Evolutionary conservation across 2,329 filamentous ascomycete species (phyloP).

Genomic region (Chrysosphaeria jannelii): DNA sequence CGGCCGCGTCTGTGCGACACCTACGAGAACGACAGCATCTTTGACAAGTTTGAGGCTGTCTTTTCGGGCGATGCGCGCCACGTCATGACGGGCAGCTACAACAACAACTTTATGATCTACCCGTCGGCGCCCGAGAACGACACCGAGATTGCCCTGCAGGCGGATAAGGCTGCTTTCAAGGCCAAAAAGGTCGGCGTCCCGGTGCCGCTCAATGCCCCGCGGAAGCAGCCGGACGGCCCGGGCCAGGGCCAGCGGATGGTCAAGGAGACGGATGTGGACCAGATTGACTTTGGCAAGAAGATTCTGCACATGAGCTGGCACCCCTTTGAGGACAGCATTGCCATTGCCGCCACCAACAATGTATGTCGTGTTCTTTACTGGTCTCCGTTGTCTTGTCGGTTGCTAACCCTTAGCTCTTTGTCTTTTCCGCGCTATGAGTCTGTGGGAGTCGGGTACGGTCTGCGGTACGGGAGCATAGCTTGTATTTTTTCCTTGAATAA

Average conservation of each 20-base stretch:
- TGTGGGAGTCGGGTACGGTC: too few relatives aligned
- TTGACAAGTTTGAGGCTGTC: constrained; percentile 98
- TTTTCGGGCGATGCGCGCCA: constrained; percentile 97
- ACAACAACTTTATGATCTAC: constrained; percentile 99
- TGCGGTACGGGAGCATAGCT: too few relatives aligned
- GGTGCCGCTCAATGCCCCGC: constrained; percentile 70
- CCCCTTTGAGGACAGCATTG: constrained; percentile 97
- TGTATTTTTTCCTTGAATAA: too few relatives aligned
- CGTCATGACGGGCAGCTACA: constrained; percentile 98
- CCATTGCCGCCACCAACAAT: constrained; percentile 97
- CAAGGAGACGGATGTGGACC: constrained; percentile 95
- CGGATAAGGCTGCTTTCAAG: constrained; percentile 97
- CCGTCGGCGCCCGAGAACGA: constrained; percentile 88
- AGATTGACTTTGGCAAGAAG: constrained; percentile 99
- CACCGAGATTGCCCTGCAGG: constrained; percentile 87
- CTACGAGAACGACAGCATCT: constrained; percentile 98
- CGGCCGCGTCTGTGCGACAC: constrained; percentile 86
- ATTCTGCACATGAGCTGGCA: constrained; percentile 99
- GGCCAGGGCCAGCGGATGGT: constrained; percentile 82
- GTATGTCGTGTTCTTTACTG: constrained; percentile 26
- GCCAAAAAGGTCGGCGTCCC: constrained; percentile 98
- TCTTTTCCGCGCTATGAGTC: constrained; percentile 7
- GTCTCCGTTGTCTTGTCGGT: background rate
- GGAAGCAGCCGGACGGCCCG: constrained; percentile 49
- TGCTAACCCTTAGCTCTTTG: constrained; percentile 8